Conservation (phyloP, 2,329 filamentous ascomycete species). For the Cladosporium sphaerospermum region DNA sequence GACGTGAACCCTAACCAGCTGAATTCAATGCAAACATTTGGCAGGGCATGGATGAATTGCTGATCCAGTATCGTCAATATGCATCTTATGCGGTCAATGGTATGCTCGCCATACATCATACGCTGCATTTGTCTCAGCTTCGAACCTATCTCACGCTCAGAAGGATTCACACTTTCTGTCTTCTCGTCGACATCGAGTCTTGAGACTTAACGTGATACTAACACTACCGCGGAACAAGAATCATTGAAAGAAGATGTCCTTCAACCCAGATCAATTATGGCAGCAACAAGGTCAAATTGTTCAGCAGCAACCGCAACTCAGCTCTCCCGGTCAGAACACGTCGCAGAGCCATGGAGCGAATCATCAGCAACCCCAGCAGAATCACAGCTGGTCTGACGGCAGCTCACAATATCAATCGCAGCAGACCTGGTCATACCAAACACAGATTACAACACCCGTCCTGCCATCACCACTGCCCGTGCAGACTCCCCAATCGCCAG, state of each 20-base stretch:
- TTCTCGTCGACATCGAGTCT: too few relatives aligned
- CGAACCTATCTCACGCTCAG: too few relatives aligned
- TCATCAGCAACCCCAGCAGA: slow-evolving; percentile 6
- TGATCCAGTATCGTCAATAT: too few relatives aligned
- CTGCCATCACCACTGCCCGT: background rate
- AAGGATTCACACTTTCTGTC: too few relatives aligned
- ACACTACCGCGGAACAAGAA: background rate
- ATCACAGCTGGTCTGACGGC: background rate
- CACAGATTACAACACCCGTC: background rate
- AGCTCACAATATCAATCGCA: background rate
- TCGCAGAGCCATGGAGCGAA: background rate
- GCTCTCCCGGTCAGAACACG: too few relatives aligned
- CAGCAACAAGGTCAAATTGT: background rate
- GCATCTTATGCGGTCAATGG: too few relatives aligned
- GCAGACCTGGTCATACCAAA: slow-evolving; percentile 8
- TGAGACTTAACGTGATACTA: background rate
- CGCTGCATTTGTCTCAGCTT: too few relatives aligned
- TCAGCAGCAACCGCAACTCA: background rate
- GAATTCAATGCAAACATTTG: background rate
- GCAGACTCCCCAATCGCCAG: background rate
- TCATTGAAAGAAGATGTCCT: background rate
- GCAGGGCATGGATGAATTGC: too few relatives aligned
- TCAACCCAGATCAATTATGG: slow-evolving; percentile 1
- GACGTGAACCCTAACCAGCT: too few relatives aligned
- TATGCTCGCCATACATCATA: too few relatives aligned